Base-by-base conservation (phyloP, 1,284 basidiomycete genomes). In the Apiotrichum gamsii region DNA sequence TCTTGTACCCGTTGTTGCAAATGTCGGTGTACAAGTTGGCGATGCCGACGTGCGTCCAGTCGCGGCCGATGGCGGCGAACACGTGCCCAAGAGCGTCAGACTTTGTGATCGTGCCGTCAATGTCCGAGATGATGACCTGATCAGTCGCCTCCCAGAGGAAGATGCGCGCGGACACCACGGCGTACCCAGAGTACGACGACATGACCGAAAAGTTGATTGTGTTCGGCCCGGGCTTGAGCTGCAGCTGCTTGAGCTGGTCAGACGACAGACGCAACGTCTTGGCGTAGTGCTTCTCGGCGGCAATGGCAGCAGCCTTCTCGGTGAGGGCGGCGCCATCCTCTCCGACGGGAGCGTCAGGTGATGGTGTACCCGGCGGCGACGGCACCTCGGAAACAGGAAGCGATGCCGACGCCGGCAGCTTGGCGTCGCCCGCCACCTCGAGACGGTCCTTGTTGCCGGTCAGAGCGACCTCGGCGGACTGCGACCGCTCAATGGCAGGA, bases 81-180 rank as follows among this genome's bases (percentile, higher is more conserved):
- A 99, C 85, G 67, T 98, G 95, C 0, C 95, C 95, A 3, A 98
- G 76, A 1, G 91, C 95, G 72, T 99, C 95, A 2, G 93, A 97
- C 90, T 95, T 96, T 29, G 95, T 99, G 67, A 99, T 99, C 0
- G 95, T 99, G 2, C 95, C 95, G 66, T 99, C 95, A 54, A 99
- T 98, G 67, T 99, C 95, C 29, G 93, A 97, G 35, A 99, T 84
- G 28, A 98, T 87, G 19, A 98, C 82, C 21, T 81, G 80, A 68
- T 96, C 90, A 9, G 82, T 84, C 23, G 83, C 81, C 53, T 97
- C 89, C 94, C 93, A 98, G 15, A 98, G 77, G 60, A 98, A 99
- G 58, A 99, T 88, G 4, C 91, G 80, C 9, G 95, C 90, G 2
- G 89, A 84, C 59, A 93, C 96, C 0, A 85, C 87, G 2, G 89